Evolutionary conservation across 2,329 filamentous ascomycete species (phyloP), one percentile per base, ranked within the genome.

Genomic region (Pseudogymnoascus sp.): DNA sequence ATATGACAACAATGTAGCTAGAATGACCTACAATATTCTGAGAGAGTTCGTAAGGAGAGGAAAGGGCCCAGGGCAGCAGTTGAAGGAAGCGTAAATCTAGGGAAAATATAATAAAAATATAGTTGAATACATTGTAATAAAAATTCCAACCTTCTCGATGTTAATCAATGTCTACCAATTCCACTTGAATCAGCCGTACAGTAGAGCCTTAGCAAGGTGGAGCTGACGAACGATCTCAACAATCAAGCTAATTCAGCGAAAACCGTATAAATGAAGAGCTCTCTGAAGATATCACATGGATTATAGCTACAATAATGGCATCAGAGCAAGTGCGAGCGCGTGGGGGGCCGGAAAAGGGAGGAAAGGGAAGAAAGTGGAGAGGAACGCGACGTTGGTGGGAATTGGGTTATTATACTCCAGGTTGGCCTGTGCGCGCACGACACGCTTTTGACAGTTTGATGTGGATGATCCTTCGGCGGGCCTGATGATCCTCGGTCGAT

Each of bases 1-100:
- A 26, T 72, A 71, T 62, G 16, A 69, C 12, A 72, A 72, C 50
- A 67, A 70, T 53, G 65, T 72, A 22, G 70, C 71, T 19, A 65
- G 37, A 37, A n/a, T 71, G 41, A 72, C 70, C 1, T 63, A 61
- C 8, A 72, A 72, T 60, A 67, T 71, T 12, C 33, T 70, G 10
- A 61, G 61, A 26, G 64, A 66, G 43, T 71, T 70, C 59, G 56
- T 68, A 41, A 60, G 60, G 33, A 59, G 66, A 24, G 53, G 61
- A 40, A 63, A 63, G 37, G 60, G 60, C 10, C n/a, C 12, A 12
- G 50, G 50, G 50, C 50, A 56, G 14, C 50, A 56, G 11, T 14
- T 56, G 50, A 56, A 56, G 50, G 50, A 33, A 56, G 16, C 28
- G 16, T 33, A 33, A 56, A 33, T 35, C 8, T 33, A 22, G 28